Base-by-base conservation (phyloP, 306 rosid species). In the Acacia melanoxylon region DNA sequence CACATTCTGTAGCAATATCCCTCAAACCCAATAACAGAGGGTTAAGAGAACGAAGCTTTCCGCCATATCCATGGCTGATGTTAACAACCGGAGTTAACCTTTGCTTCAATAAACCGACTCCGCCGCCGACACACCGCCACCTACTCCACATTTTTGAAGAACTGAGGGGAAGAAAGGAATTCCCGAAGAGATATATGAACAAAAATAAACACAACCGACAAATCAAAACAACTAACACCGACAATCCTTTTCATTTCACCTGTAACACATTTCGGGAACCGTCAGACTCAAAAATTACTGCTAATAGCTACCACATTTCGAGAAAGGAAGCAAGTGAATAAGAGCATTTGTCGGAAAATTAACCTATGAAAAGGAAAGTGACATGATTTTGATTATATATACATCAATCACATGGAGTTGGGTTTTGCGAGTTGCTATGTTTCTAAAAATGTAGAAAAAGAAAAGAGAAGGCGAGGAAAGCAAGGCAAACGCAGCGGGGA, bases 111-210 rank as follows among this genome's bases (percentile, higher is more conserved):
- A 66, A 76, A 35, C 87, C 84, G 72, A 82, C 45, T 35, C 80
- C 75, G 0, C 84, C 74, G 24, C 82, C 48, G 37, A 51, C 72
- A 71, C 52, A 37, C 65, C 84, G 24, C 75, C 88, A 46, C 52
- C 86, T 82, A 41, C 88, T 79, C 88, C 85, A 82, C 90, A 87
- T 87, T 62, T 67, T 85, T 51, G 22, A 27, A 82, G 62, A 73
- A 75, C 80, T 54, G 35, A 82, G 51, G 41, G 73, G 59, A 75
- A 56, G 42, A 5, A 62, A 45, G 35, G 35, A 37, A 22, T 56
- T 56, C 58, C 2, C 37, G 4, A 13, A 11, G 2, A 19, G n/a
- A 52, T 61, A 69, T 74, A 4, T 22, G 22, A 62, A 62, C 17
- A 25, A 83, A 86, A 83, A 78, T 61, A 5, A 73, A 68, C 56